These are phyloP conservation scores for Xanthoconium stramineum DNA, from an alignment of 768 basidiomycete species.

Conservation along the genomic window DNA sequence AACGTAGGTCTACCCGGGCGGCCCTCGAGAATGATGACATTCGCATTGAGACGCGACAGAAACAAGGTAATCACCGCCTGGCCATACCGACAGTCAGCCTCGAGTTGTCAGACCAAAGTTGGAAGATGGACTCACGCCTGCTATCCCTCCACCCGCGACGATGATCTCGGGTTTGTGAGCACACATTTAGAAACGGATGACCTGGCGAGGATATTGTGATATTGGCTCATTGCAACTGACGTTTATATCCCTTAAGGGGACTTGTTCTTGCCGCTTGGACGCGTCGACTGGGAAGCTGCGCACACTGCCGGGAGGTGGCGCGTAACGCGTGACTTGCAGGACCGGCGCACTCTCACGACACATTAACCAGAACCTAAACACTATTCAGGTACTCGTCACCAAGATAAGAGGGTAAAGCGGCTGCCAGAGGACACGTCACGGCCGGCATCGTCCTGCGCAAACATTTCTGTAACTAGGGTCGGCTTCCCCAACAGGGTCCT, in stretches of 20 bases:
- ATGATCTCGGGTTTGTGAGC: conserved; percentile 21
- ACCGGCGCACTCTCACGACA: not conserved
- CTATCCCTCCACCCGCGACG: conserved; percentile 27
- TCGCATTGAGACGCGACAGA: conserved; percentile 19
- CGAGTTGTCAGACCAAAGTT: not conserved
- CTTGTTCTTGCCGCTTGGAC: conserved; percentile 14
- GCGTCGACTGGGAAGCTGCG: conserved; percentile 14
- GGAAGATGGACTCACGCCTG: conserved; percentile 21
- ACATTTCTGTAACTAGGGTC: too few species aligned
- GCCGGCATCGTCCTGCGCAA: too few species aligned
- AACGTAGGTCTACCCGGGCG: conserved; percentile 15
- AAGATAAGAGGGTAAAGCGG: too few species aligned
- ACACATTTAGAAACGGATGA: conserved; percentile 12
- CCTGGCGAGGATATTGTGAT: not conserved
- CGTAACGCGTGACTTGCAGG: not conserved
- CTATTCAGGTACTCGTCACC: too few species aligned
- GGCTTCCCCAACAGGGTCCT: too few species aligned
- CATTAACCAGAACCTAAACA: too few species aligned
- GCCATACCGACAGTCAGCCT: not conserved
- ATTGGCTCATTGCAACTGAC: not conserved
- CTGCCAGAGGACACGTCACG: too few species aligned
- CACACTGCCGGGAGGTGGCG: conserved; percentile 6
- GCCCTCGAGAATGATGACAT: conserved; percentile 23
- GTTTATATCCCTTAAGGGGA: conserved; percentile 2
- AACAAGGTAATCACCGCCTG: conserved; percentile 26